Base-by-base conservation (phyloP, 805 yeast genomes). In the Candida maris region DNA sequence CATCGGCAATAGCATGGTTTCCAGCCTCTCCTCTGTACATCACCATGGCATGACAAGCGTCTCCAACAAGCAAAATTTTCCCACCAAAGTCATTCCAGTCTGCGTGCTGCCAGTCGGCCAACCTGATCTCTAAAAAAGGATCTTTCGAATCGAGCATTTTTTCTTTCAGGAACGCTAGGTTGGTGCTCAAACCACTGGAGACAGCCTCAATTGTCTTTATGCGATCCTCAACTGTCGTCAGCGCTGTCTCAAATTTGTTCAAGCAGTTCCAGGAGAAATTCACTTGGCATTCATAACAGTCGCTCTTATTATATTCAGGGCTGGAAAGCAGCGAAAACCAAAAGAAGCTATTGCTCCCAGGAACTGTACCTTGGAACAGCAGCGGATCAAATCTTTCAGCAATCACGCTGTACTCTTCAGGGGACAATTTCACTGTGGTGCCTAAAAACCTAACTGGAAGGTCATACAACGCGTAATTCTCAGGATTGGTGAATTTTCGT, bases 1-100 rank as follows among this genome's bases (percentile, higher is more conserved):
- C 34, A 37, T 47, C 52, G 14, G 48, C 44, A 28, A 47, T 45
- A 2, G 48, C 52, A 33, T 47, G 52, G 23, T 47, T 47, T 14
- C 42, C 46, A 5, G 48, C 48, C 29, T 48, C 52, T 6, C 52
- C 52, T 14, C 49, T 31, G 28, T 39, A 45, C 52, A 45, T 45
- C 19, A 62, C 54, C 38, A 62, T 62, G 10, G 66, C 63, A 37
- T 62, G 67, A 21, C 55, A 50, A 1, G 67, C 54, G 38, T 63
- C 67, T 2, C 68, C 67, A 32, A 62, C 46, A 22, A 63, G 44
- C 12, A 55, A 45, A 16, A 59, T 48, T 15, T 52, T 51, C 5
- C 57, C 61, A 4, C 15, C 30, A 26, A 25, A 22, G 23, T 47
- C 49, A 23, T 45, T 27, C 42, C 48, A 47, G 10, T 37, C 45